Base-by-base conservation (phyloP, 2,329 filamentous ascomycete species). In the Graphilbum ipis-grandicollis region DNA sequence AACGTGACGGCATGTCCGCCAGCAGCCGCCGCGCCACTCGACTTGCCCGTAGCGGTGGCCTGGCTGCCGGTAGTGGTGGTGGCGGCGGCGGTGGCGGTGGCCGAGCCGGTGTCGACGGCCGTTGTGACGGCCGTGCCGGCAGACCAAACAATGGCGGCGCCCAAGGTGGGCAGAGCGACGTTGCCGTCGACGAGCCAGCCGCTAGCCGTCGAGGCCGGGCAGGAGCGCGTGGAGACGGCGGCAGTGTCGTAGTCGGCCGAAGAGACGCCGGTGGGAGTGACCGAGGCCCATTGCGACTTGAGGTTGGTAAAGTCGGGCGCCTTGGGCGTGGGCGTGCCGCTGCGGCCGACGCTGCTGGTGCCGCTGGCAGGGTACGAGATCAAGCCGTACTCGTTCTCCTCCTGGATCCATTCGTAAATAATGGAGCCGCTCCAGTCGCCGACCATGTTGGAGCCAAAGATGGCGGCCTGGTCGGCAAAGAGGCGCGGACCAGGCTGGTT, bases 401-500 rank as follows among this genome's bases (percentile, higher is more conserved):
- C 84, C 52, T 88, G 61, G 43, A 92, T 83, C 84, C 84, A 93
- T 53, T 93, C 83, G 56, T 93, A 92, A 45, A 92, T 66, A 43
- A 93, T 85, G 37, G 80, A 67, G 38, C 84, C 84, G 36, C 79
- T 85, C 73, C 57, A 75, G 48, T 67, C 67, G 39, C 65, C 62
- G 6, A 67, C 58, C 84, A 93, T 93, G 3, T 81, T 57, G 1
- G 64, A 47, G 31, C 80, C 78, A 48, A 90, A 79, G 46, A 93
- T 82, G 35, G 81, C 75, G 30, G 68, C 64, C 55, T 90, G 81
- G 51, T 93, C 79, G 19, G 64, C 63, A 51, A 80, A 84, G 2
- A 64, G 58, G 31, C 79, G 68, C 1, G 76, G 74, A 2, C 59
- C 57, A 1, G 65, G 63, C 6, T 60, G 65, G 52, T 81, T 86